These are phyloP conservation scores for Phoma sp. DNA, from an alignment of 2,329 filamentous ascomycete species.

Conservation along the genomic window DNA sequence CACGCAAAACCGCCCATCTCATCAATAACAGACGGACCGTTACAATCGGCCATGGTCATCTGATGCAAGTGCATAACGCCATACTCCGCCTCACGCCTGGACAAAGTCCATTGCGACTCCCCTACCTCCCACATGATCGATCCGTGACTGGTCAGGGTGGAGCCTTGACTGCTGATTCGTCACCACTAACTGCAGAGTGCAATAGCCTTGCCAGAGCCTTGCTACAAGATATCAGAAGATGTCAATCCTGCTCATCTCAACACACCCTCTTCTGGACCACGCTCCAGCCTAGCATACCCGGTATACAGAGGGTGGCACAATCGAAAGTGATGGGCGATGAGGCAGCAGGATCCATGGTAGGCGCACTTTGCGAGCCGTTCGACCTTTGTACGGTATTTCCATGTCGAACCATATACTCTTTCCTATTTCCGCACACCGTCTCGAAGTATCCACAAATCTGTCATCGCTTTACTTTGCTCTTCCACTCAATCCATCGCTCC, in stretches of 20 bases:
- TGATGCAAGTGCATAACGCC: conserved; percentile 34
- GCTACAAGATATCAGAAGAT: conserved; percentile 29
- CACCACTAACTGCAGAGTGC: conserved; percentile 21
- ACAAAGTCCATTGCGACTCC: conserved; percentile 22
- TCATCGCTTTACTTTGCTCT: neutral
- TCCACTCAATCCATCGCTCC: neutral
- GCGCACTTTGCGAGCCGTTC: neutral
- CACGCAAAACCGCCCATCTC: conserved; percentile 30
- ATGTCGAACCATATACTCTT: neutral
- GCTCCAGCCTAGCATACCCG: neutral
- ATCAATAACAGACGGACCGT: conserved; percentile 34
- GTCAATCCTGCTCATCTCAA: conserved; percentile 11
- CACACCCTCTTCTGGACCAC: conserved; percentile 7
- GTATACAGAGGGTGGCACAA: neutral
- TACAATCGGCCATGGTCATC: conserved; percentile 32
- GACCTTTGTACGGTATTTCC: neutral
- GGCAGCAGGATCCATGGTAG: conserved; percentile 1
- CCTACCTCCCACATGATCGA: conserved; percentile 35
- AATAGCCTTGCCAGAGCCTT: conserved; percentile 32
- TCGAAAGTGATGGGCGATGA: neutral
- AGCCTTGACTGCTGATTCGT: conserved; percentile 31
- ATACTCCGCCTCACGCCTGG: conserved; percentile 27
- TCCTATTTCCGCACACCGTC: neutral
- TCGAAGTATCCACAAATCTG: neutral
- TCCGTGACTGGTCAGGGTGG: conserved; percentile 14